Evolutionary conservation across 148 eudicot genomes (phyloP).

Genomic region (Cornus florida): DNA sequence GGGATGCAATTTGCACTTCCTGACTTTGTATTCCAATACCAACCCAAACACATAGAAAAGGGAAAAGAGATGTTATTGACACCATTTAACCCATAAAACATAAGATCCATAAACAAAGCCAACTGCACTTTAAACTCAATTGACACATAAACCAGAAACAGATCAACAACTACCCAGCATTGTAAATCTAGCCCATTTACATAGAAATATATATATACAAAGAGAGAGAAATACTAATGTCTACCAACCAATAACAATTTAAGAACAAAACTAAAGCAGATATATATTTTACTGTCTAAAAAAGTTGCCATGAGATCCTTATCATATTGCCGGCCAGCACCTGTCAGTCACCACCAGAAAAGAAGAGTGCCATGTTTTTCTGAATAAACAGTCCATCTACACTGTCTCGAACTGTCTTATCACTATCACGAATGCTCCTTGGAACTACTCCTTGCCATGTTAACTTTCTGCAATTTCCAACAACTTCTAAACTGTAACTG

Average conservation of each 20-base stretch:
- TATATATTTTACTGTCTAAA: too few relatives aligned
- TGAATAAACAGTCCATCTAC: conserved; percentile 47
- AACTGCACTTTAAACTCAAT: not conserved
- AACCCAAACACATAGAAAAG: not conserved
- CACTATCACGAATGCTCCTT: conserved; percentile 51
- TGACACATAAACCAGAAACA: not conserved
- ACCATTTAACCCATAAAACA: not conserved
- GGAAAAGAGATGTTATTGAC: not conserved
- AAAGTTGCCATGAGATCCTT: not conserved
- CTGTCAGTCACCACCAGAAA: conserved; percentile 41
- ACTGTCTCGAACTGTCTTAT: conserved; percentile 40
- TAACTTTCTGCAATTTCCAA: conserved; percentile 38
- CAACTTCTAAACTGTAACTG: conserved; percentile 47
- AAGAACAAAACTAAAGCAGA: not conserved
- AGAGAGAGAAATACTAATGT: not conserved
- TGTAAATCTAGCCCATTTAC: conserved; percentile 1
- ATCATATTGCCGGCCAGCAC: conserved; percentile 20
- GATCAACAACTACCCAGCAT: not conserved
- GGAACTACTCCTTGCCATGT: conserved; percentile 50
- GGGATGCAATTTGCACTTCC: not conserved
- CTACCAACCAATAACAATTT: conserved; percentile 8
- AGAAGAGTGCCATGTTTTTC: conserved; percentile 42
- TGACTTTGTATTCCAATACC: not conserved
- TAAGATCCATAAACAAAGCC: not conserved
- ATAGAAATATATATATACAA: not conserved